phyloP scores from a whole-genome alignment of 2,329 filamentous ascomycete species.

The Seiridium unicorne region DNA sequence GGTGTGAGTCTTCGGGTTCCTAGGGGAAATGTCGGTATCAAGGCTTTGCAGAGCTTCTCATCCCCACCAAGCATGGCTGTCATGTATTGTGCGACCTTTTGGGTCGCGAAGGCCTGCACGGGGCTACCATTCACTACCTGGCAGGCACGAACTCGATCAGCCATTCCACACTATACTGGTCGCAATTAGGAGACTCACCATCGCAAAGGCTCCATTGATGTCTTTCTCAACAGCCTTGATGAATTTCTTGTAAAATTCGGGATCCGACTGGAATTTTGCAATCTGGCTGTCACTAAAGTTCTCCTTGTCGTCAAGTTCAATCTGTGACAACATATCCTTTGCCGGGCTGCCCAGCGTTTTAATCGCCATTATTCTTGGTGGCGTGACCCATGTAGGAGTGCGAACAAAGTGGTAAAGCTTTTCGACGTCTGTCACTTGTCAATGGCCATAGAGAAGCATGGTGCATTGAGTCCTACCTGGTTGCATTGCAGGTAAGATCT shows the following conservation, averaged over 20 bases:
- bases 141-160: background rate
- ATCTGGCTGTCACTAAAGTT: conserved; percentile 43
- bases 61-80: conserved; percentile 44
- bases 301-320: conserved; percentile 40
- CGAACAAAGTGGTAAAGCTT: conserved; percentile 40
- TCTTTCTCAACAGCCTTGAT: conserved; percentile 45
- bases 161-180: background rate
- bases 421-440: conserved; percentile 27
- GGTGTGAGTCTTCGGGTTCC: conserved; percentile 51
- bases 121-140: conserved; percentile 39
- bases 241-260: conserved; percentile 43
- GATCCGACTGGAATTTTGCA: conserved; percentile 43
- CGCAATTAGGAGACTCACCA: conserved; percentile 28
- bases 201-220: conserved; percentile 39
- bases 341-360: conserved; percentile 35
- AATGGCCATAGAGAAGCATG: background rate
- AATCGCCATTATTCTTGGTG: conserved; percentile 34
- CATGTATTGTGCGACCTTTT: conserved; percentile 46
- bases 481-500: conserved; percentile 50
- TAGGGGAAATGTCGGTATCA: conserved; percentile 49
- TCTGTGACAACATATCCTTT: conserved; percentile 32
- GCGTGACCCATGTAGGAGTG: conserved; percentile 41
- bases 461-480: conserved; percentile 28
- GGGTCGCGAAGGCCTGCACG: conserved; percentile 38
- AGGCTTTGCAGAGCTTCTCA: conserved; percentile 44